Percentiles rank a stretch among this genome's conserved stretches.
Conservation (phyloP, 169 alveolate genomes). For the Plasmodium inui region DNA sequence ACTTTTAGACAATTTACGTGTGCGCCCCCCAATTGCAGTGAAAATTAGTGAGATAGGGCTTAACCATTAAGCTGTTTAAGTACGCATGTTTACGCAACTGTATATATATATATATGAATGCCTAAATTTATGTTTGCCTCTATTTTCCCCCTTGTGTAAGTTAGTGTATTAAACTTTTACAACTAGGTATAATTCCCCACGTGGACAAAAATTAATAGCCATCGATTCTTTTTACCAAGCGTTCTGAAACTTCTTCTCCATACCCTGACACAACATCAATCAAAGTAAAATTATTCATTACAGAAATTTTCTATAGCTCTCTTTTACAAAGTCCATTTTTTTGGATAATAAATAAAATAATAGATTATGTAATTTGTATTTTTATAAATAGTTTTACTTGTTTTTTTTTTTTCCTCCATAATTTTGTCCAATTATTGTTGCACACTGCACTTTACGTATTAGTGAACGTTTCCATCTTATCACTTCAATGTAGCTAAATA, state of each 20-base stretch:
- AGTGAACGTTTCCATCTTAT: neutral
- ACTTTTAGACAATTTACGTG: neutral
- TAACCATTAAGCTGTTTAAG: neutral
- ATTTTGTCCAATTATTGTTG: neutral
- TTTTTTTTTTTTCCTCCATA: constrained; percentile 9
- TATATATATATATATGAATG: neutral
- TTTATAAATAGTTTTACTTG: neutral
- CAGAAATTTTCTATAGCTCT: neutral
- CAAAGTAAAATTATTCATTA: neutral
- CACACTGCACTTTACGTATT: neutral
- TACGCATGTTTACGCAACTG: neutral
- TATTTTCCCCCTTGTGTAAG: neutral
- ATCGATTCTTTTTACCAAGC: neutral
- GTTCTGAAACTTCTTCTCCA: neutral
- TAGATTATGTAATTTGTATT: neutral
- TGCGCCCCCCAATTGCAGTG: neutral
- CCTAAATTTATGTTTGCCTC: neutral
- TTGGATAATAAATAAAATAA: neutral
- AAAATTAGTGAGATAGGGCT: neutral
- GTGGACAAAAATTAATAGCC: neutral
- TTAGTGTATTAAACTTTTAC: neutral
- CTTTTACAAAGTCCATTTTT: neutral
- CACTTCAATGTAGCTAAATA: neutral
- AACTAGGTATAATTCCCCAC: neutral
- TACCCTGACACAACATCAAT: neutral